Evolutionary conservation across 2,329 filamentous ascomycete species (phyloP), one percentile per base, ranked within the genome.

Genomic region (Colletotrichum sp.): DNA sequence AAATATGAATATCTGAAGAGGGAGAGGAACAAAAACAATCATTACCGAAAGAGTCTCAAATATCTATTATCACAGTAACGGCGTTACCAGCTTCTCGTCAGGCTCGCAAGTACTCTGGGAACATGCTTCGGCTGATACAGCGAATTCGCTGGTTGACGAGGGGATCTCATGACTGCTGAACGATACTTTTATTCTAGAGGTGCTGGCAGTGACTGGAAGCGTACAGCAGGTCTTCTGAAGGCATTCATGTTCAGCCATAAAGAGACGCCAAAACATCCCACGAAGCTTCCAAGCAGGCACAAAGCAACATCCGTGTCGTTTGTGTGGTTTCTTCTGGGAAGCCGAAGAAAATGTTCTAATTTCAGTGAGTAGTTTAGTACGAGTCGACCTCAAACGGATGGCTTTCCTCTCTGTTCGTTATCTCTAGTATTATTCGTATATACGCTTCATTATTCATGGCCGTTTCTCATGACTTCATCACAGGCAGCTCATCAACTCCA

Each of bases 291-390:
- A 48, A 48, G 39, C 39, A 48, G 39, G 18, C 36, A 39, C 36
- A 16, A 18, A 39, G 36, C 36, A 39, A 4, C 36, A 22, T 16
- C 36, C 8, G 4, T 7, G 5, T 39, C 36, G 16, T 39, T 4
- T 7, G 1, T 5, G 16, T 43, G 5, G 36, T 43, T 43, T 43
- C 36, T 18, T 2, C 36, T 8, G 3, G 8, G 36, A 43, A n/a
- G 18, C 39, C 39, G 12, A 48, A 48, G 8, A n/a, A 48, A 0
- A n/a, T 12, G 18, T 48, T n/a, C 2, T 0, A 48, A 7, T 0
- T 9, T 48, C 18, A 48, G 39, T 3, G 8, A 48, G 39, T 1
- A n/a, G 1, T n/a, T 1, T 1, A 48, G 39, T 1, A 12, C 39
- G 5, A 48, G 2, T 48, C 39, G 4, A 43, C 10, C 6, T 52